Base-by-base conservation (phyloP, 331 rosid genomes). In the Acacia pycnantha region DNA sequence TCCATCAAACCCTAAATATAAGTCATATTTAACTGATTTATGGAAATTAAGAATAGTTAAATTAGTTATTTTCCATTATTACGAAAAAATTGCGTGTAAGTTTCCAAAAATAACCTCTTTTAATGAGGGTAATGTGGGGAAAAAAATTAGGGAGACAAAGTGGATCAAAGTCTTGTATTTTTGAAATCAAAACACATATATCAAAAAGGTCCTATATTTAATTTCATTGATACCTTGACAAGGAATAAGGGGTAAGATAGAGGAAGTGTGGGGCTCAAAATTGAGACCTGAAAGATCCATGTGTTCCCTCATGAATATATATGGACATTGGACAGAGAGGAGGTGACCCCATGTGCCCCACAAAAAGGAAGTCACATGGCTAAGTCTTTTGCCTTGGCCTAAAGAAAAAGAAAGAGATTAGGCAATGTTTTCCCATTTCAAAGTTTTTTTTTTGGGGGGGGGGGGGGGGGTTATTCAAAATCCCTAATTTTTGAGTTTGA, bases 301-400 rank as follows among this genome's bases (percentile, higher is more conserved):
- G 35, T 79, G 68, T 21, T 47, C 35, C 44, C 76, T 22, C 50
- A 10, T 18, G 35, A 44, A 41, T 8, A 61, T 8, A 61, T 29
- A 61, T 66, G 74, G 79, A 80, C 81, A 72, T 54, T 8, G 62
- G 77, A 26, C 77, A 40, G 59, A n/a, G 35, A 54, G 65, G 65
- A 10, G 65, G 46, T 48, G 56, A 82, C 26, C 79, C 85, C 89
- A 77, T 77, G 86, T 88, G 89, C 80, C 87, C 78, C 85, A 85
- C 80, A 74, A 64, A 77, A 73, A 65, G 84, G 76, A 18, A 54
- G 82, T 81, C 91, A 88, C 91, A 81, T 85, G 86, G 69, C 41
- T 10, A 73, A 73, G 77, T 79, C 83, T 84, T 84, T 82, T 29
- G 11, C 47, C 81, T 82, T 53, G 64, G 77, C 83, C 83, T 77